Conservation (phyloP, 169 alveolate species). For the Cryptosporidium muris region DNA sequence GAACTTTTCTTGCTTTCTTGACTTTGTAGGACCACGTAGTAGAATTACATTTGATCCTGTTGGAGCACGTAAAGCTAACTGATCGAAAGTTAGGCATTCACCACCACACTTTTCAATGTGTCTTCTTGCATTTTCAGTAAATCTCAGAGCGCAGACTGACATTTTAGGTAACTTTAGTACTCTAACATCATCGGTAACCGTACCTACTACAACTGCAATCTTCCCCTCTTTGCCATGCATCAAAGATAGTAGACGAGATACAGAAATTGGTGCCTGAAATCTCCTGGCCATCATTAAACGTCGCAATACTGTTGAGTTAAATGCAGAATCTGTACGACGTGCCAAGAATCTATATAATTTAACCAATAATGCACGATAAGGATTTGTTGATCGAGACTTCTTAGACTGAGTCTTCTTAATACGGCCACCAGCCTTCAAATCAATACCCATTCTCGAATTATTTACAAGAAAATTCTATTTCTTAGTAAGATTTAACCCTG, state of each 20-base stretch:
- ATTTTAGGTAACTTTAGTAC: conserved; percentile 86
- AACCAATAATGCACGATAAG: conserved; percentile 85
- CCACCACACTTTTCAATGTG: conserved; percentile 97
- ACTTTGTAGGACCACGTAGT: conserved; percentile 94
- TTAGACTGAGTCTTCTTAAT: conserved; percentile 87
- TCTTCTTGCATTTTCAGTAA: conserved; percentile 96
- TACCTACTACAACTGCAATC: conserved; percentile 96
- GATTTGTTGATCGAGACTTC: conserved; percentile 87
- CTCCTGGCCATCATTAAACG: conserved; percentile 92
- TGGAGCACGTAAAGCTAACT: conserved; percentile 91
- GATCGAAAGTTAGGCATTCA: conserved; percentile 96
- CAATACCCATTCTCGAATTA: conserved; percentile 82
- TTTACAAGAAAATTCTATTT: conserved; percentile 16
- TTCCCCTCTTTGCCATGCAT: conserved; percentile 88
- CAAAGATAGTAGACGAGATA: conserved; percentile 90
- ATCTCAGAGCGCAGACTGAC: conserved; percentile 95
- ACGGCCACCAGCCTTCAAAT: conserved; percentile 89
- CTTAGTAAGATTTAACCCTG: conserved; percentile 8
- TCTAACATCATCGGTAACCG: conserved; percentile 94
- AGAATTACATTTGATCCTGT: conserved; percentile 92
- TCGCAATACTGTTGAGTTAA: conserved; percentile 91
- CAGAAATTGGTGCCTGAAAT: conserved; percentile 91
- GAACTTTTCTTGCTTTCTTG: conserved; percentile 94
- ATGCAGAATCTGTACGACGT: conserved; percentile 92
- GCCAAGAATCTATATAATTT: conserved; percentile 89